A percentile compares a stretch with the other conserved stretches of the same genome.
Evolutionary conservation across 1,284 basidiomycete genomes (phyloP).

Genomic region (Pyrrhoderma lamaoense): DNA sequence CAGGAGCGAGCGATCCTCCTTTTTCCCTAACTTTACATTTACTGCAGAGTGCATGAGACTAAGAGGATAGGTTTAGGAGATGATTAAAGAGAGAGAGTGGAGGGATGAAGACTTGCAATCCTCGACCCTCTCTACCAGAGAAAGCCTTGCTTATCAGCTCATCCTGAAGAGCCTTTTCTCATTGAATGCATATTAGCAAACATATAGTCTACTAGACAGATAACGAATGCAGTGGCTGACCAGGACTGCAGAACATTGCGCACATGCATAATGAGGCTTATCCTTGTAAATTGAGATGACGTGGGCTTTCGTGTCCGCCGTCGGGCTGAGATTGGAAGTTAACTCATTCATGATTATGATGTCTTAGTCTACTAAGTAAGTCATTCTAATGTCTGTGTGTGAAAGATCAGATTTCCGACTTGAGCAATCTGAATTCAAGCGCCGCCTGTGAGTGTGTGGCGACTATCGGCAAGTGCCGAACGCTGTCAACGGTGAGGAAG

Average conservation of each 20-base stretch:
- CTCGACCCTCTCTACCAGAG: conserved; percentile 76
- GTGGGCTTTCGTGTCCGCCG: conserved; percentile 18
- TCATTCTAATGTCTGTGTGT: too few species aligned
- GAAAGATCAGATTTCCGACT: too few species aligned
- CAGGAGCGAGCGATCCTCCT: conserved; percentile 74
- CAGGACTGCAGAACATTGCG: conserved; percentile 19
- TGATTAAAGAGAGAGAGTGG: conserved; percentile 1
- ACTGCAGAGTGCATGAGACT: conserved; percentile 74
- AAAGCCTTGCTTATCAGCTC: conserved; percentile 83
- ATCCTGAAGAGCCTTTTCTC: conserved; percentile 69
- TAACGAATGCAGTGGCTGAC: conserved; percentile 3
- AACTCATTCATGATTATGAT: background rate
- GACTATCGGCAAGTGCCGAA: too few species aligned
- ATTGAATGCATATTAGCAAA: background rate
- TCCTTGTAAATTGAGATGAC: conserved; percentile 19
- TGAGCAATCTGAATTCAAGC: too few species aligned
- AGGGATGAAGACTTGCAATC: conserved; percentile 48
- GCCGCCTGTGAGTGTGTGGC: too few species aligned
- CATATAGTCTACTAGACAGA: background rate
- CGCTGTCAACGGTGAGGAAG: too few species aligned
- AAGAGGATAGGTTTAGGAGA: conserved; percentile 5
- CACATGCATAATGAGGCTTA: conserved; percentile 19
- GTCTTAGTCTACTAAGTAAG: too few species aligned
- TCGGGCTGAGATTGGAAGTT: conserved; percentile 11
- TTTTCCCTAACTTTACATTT: conserved; percentile 67